Evolutionary conservation across 768 basidiomycete genomes (phyloP).

Genomic region (Phaeolepiota aurea): DNA sequence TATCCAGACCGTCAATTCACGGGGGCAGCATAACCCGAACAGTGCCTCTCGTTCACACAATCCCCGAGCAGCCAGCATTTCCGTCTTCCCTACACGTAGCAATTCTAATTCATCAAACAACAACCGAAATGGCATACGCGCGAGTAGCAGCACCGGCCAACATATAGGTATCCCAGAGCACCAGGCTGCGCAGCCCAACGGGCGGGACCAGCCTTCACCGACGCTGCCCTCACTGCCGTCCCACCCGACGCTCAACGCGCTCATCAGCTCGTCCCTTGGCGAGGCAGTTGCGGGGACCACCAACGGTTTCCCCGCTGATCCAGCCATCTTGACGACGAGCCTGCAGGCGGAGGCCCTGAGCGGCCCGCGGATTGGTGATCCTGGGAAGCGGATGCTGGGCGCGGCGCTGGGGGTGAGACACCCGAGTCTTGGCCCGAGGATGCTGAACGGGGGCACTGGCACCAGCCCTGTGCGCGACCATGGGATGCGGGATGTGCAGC

Average conservation of each 20-base stretch:
- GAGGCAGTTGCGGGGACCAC: conserved; percentile 37
- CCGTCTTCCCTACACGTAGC: conserved; percentile 48
- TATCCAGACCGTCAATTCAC: conserved; percentile 77
- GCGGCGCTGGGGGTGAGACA: conserved; percentile 80
- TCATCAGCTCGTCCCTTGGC: conserved; percentile 69
- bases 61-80: conserved; percentile 59
- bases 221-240: conserved; percentile 74
- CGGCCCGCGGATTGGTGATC: conserved; percentile 81
- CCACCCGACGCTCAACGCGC: conserved; percentile 78
- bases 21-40: conserved; percentile 50
- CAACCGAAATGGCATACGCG: conserved; percentile 25
- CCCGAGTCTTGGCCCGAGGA: conserved; percentile 59
- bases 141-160: conserved; percentile 21
- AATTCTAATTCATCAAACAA: conserved; percentile 28
- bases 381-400: conserved; percentile 84
- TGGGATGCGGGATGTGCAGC: conserved; percentile 60
- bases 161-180: conserved; percentile 50
- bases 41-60: conserved; percentile 66
- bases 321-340: conserved; percentile 58
- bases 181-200: conserved; percentile 26
- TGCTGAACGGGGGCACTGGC: conserved; percentile 29
- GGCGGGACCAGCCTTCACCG: conserved; percentile 73
- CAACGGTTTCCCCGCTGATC: conserved; percentile 43
- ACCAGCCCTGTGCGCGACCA: conserved; percentile 39
- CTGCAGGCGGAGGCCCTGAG: conserved; percentile 29